Evolutionary conservation across 2,329 filamentous ascomycete genomes (phyloP), one percentile per base, ranked within the genome.

Genomic region (Curvularia spicifera): DNA sequence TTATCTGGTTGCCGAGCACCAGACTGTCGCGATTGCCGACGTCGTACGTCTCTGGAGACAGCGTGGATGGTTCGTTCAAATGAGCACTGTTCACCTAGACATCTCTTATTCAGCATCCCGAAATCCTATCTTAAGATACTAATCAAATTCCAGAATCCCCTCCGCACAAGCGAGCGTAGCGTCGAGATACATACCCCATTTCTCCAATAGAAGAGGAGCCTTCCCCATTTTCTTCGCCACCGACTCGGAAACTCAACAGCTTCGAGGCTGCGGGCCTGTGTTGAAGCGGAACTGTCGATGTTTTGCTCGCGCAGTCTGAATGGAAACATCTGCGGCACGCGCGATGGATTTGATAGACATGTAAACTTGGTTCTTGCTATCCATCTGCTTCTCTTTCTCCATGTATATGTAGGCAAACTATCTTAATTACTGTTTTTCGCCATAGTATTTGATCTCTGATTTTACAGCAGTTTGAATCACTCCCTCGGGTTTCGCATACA

Each of bases 61-160:
- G 28, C 37, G 47, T 43, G 40, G 56, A 60, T 53, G 53, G 60
- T 63, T 51, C 49, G 60, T 63, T 45, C 56, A 39, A 51, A 45
- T 56, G 12, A 45, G 45, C 20, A 29, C 15, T 20, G 24, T 55
- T 37, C 33, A 18, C 33, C 29, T 24, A 47, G 29, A 28, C 51
- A 53, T 42, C 12, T 47, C 18, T 40, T 46, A 47, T 40, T 8
- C 24, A 40, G 18, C 9, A n/a, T 12, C 10, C 33, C 24, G 8
- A 40, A 24, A 24, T 46, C 18, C 6, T 9, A n/a, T 18, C 5
- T 13, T 24, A 15, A 22, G 13, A 40, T 53, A 12, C 26, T 47
- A 13, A 53, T 10, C 18, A n/a, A 24, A 22, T 5, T 18, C 4
- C 20, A 55, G 37, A 31, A 31, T 6, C 45, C 22, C 39, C 53